These are phyloP conservation scores for Vigna radiata DNA, from an alignment of 306 rosid genomes.

Conservation along the genomic window DNA sequence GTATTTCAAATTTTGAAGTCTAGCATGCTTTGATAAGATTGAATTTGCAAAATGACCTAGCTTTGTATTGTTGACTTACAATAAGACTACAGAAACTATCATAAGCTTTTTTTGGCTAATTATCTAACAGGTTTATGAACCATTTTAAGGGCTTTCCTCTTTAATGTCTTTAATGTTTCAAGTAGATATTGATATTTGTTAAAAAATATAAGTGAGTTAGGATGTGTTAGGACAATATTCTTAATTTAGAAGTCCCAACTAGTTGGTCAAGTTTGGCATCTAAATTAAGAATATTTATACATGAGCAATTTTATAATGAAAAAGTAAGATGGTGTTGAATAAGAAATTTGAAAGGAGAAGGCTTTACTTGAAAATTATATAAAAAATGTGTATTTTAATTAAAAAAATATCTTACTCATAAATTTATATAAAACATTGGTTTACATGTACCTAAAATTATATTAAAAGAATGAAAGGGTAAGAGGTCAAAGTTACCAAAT, in stretches of 20 bases:
- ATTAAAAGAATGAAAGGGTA: slow-evolving; percentile 1
- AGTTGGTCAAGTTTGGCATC: too few species aligned
- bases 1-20: slow-evolving; percentile 47
- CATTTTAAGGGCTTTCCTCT: slow-evolving; percentile 3
- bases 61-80: slow-evolving; percentile 23
- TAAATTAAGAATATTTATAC: too few species aligned
- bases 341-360: too few species aligned
- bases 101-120: slow-evolving; percentile 33
- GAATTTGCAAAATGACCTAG: slow-evolving; percentile 11
- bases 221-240: too few species aligned
- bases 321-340: neutral
- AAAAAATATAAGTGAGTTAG: too few species aligned
- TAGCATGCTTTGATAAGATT: slow-evolving; percentile 39
- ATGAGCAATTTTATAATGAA: neutral
- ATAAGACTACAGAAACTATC: neutral
- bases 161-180: slow-evolving; percentile 43
- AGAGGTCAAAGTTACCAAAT: slow-evolving; percentile 26
- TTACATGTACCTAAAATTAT: too few species aligned
- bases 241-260: too few species aligned
- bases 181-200: slow-evolving; percentile 14
- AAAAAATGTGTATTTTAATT: too few species aligned
- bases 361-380: too few species aligned
- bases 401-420: too few species aligned
- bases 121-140: slow-evolving; percentile 38
- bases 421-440: too few species aligned